phyloP scores from a whole-genome alignment of 192 early-diverging fungal species.

The Coemansia sp. region DNA sequence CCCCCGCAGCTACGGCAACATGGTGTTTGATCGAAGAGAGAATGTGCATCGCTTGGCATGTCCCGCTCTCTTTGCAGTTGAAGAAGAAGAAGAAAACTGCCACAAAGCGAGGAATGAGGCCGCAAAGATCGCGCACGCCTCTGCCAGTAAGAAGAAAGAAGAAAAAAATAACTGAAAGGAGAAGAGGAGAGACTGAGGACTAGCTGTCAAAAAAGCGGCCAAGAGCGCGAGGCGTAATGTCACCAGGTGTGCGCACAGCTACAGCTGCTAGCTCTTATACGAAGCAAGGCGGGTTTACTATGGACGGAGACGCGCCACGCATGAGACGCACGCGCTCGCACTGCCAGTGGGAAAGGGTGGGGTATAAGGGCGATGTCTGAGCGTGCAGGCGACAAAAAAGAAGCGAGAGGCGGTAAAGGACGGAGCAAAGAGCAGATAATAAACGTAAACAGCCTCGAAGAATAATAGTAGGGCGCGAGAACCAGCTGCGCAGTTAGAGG shows the following conservation, averaged over 20 bases:
- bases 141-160: not conserved
- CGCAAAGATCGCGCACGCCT: not conserved
- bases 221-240: not conserved
- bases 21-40: conserved; percentile 36
- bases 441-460: not conserved
- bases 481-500: conserved; percentile 6
- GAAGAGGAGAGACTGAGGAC: not conserved
- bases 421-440: not conserved
- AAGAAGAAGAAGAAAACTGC: not conserved
- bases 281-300: not conserved
- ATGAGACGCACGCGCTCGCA: not conserved
- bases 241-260: conserved; percentile 2
- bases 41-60: conserved; percentile 21
- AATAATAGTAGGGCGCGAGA: not conserved
- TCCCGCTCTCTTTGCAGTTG: not conserved
- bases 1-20: conserved; percentile 23
- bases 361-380: not conserved
- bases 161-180: not conserved
- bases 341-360: conserved; percentile 1
- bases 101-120: not conserved
- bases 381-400: not conserved
- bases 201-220: not conserved
- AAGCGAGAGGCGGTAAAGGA: not conserved
- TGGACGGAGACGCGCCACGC: not conserved
- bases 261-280: not conserved